A percentile compares a stretch with the other conserved stretches of the same genome.
These are phyloP conservation scores for Aureobasidium lini DNA, from an alignment of 2,329 filamentous ascomycete species.

Conservation along the genomic window DNA sequence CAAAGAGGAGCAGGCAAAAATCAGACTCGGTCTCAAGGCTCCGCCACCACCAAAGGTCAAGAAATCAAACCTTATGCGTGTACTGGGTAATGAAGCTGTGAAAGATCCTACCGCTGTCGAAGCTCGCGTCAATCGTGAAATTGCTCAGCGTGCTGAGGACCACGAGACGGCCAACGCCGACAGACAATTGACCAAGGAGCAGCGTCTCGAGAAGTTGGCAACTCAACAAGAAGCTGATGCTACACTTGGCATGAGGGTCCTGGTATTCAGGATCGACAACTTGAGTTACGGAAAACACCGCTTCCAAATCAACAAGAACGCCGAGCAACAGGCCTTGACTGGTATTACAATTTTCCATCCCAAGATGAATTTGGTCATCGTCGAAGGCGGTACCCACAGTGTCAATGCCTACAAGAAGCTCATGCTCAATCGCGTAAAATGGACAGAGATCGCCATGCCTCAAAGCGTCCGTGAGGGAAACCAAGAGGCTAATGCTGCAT, in stretches of 20 bases:
- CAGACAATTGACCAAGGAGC: slow-evolving; percentile 80
- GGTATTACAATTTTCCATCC: slow-evolving; percentile 91
- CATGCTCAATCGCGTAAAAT: slow-evolving; percentile 88
- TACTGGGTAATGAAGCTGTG: slow-evolving; percentile 84
- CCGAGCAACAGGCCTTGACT: slow-evolving; percentile 78
- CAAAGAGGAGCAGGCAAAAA: slow-evolving; percentile 95
- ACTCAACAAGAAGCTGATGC: slow-evolving; percentile 82
- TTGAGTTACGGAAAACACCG: slow-evolving; percentile 86
- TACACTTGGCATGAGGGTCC: slow-evolving; percentile 72
- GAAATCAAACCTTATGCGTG: slow-evolving; percentile 94
- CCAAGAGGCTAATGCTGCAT: slow-evolving; percentile 55
- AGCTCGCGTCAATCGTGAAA: slow-evolving; percentile 85
- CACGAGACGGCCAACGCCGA: slow-evolving; percentile 76
- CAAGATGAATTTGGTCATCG: slow-evolving; percentile 78
- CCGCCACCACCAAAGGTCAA: slow-evolving; percentile 94
- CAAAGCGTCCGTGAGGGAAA: slow-evolving; percentile 48
- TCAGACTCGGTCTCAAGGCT: slow-evolving; percentile 79
- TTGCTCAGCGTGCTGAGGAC: slow-evolving; percentile 72
- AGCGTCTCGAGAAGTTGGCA: slow-evolving; percentile 75
- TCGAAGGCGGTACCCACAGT: slow-evolving; percentile 81
- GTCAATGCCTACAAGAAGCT: slow-evolving; percentile 84
- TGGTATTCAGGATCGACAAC: slow-evolving; percentile 83
- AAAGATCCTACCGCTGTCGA: slow-evolving; percentile 97
- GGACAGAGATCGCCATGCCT: slow-evolving; percentile 79
- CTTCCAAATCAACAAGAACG: slow-evolving; percentile 88